These are phyloP conservation scores for Pseudogymnoascus sp. DNA, from an alignment of 2,329 filamentous ascomycete genomes.

Conservation along the genomic window DNA sequence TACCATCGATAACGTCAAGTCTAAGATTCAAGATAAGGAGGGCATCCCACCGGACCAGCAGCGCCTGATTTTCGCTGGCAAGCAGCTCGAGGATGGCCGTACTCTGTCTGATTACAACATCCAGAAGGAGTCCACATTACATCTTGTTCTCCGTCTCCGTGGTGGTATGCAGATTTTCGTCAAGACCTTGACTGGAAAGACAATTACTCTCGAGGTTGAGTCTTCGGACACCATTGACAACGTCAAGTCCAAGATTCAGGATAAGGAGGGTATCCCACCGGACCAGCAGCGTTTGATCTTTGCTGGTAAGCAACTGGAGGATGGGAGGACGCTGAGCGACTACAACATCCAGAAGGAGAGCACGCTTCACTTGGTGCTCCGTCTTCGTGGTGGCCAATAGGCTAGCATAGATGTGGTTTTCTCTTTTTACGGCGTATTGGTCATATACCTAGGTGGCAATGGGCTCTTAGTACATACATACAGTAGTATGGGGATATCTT, in stretches of 20 bases:
- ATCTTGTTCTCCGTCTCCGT: constrained; percentile 63
- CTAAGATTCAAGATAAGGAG: constrained; percentile 65
- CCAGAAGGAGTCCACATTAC: constrained; percentile 68
- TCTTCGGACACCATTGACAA: constrained; percentile 64
- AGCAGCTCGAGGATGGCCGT: constrained; percentile 67
- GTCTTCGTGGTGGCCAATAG: constrained; percentile 54
- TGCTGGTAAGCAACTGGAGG: constrained; percentile 64
- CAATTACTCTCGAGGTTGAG: constrained; percentile 61
- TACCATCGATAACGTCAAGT: constrained; percentile 66
- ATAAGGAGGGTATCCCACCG: constrained; percentile 64
- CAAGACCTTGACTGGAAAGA: constrained; percentile 64
- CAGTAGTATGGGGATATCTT: not conserved
- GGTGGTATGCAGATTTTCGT: constrained; percentile 70
- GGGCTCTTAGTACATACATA: constrained; percentile 5
- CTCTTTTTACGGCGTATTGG: constrained; percentile 4
- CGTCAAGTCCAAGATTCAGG: constrained; percentile 65
- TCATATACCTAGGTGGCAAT: constrained; percentile 6
- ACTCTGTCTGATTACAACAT: constrained; percentile 81
- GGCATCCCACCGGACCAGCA: constrained; percentile 64
- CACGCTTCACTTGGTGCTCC: constrained; percentile 62
- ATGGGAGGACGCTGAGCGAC: constrained; percentile 68
- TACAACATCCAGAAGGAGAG: constrained; percentile 83
- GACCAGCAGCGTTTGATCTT: constrained; percentile 32
- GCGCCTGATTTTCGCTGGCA: constrained; percentile 63
- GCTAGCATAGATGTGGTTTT: not conserved